These are phyloP conservation scores for Dendrocalamus latiflorus DNA, from an alignment of 202 grass and related monocot species.

Conservation along the genomic window DNA sequence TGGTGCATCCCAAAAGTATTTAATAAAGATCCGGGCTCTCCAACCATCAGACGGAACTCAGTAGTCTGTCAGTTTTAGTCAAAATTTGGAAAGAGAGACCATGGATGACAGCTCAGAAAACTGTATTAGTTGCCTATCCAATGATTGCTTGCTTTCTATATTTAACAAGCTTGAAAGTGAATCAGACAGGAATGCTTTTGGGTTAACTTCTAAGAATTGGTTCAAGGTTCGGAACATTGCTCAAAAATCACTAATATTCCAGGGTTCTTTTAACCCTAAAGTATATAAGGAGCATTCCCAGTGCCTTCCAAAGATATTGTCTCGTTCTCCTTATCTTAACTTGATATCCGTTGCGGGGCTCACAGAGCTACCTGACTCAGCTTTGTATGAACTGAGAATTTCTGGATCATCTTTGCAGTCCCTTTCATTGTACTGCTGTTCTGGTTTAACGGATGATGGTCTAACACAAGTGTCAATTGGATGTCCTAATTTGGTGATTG, in stretches of 20 bases:
- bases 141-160: slow-evolving; percentile 78
- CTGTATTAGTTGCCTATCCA: slow-evolving; percentile 41
- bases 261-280: slow-evolving; percentile 60
- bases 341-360: slow-evolving; percentile 58
- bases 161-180: slow-evolving; percentile 56
- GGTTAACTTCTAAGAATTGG: slow-evolving; percentile 76
- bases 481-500: slow-evolving; percentile 73
- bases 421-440: slow-evolving; percentile 84
- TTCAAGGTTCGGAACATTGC: slow-evolving; percentile 75
- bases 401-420: slow-evolving; percentile 53
- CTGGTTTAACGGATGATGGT: slow-evolving; percentile 60
- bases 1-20: too few relatives aligned
- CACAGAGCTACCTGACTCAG: slow-evolving; percentile 59
- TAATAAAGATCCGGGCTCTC: too few relatives aligned
- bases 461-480: slow-evolving; percentile 45
- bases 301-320: slow-evolving; percentile 62
- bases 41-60: too few relatives aligned
- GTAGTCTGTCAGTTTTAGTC: slow-evolving; percentile 9
- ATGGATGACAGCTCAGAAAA: too few relatives aligned
- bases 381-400: slow-evolving; percentile 35
- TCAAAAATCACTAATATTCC: slow-evolving; percentile 55
- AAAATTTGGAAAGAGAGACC: slow-evolving; percentile 18
- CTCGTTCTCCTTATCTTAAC: slow-evolving; percentile 52
- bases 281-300: slow-evolving; percentile 42
- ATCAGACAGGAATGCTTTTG: slow-evolving; percentile 68